phyloP scores from a whole-genome alignment of 768 basidiomycete species.

The Xerocomellus amylosporus region DNA sequence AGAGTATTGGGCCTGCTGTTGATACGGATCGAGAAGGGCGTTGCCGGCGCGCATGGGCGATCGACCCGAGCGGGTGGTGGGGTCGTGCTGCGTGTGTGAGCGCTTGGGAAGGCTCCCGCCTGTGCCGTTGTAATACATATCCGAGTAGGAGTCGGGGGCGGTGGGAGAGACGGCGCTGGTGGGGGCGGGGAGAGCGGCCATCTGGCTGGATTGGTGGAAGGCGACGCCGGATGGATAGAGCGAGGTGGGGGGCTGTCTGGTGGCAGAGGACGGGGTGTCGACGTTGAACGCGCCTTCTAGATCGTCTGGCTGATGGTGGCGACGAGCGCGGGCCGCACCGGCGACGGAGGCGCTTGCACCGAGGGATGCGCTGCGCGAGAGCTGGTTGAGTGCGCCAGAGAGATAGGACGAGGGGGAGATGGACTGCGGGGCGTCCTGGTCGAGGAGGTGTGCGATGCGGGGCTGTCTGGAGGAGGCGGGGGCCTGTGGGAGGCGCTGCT shows the following conservation, averaged over 20 bases:
- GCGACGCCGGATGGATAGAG: slow-evolving; percentile 59
- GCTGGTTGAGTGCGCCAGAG: slow-evolving; percentile 48
- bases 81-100: slow-evolving; percentile 52
- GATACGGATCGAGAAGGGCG: slow-evolving; percentile 65
- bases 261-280: slow-evolving; percentile 28
- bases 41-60: slow-evolving; percentile 63
- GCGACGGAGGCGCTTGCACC: slow-evolving; percentile 43
- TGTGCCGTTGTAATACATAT: slow-evolving; percentile 61
- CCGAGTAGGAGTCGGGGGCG: slow-evolving; percentile 55
- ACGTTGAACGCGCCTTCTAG: slow-evolving; percentile 52
- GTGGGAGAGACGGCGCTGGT: slow-evolving; percentile 37
- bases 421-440: slow-evolving; percentile 56
- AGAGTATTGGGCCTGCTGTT: slow-evolving; percentile 64
- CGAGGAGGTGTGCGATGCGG: slow-evolving; percentile 64
- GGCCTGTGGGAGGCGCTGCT: slow-evolving; percentile 48
- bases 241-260: slow-evolving; percentile 36
- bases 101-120: slow-evolving; percentile 52
- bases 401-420: slow-evolving; percentile 52
- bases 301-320: slow-evolving; percentile 70
- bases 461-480: slow-evolving; percentile 50
- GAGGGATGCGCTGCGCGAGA: slow-evolving; percentile 68
- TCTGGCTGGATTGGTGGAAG: too few relatives aligned
- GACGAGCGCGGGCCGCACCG: slow-evolving; percentile 48
- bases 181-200: slow-evolving; percentile 31
- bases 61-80: slow-evolving; percentile 48